Evolutionary conservation across 441 rosid genomes (phyloP), one percentile per base, ranked within the genome.

Genomic region (Jatropha multifida): DNA sequence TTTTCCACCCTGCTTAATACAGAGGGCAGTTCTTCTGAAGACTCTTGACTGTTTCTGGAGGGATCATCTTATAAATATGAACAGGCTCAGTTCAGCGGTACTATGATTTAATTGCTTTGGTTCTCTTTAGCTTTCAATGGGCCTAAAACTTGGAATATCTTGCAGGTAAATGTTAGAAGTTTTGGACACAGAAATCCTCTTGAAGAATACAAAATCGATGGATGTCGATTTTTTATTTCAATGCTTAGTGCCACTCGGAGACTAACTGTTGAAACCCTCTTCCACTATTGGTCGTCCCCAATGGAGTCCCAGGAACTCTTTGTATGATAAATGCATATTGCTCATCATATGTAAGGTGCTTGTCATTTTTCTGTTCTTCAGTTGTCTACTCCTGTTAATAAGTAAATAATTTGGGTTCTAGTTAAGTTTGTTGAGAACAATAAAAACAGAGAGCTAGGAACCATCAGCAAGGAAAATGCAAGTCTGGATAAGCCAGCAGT

Each of bases 171-270:
- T 73, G 97, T 95, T 10, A 83, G 99, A 86, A 92, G 97, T 83
- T 95, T 95, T 76, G 99, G 94, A 68, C 98, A 93, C 83, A 88
- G 98, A 78, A 93, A 95, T 85, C 98, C 99, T 80, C 97, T 93
- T 5, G 99, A 95, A 88, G 99, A 95, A 79, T 95, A 95, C 85
- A 95, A 95, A 86, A 95, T 95, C 62, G 99, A 95, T 66, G 98
- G 99, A 46, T 93, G 95, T 75, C 88, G 96, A 38, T 95, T 93
- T 86, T 95, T 93, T 86, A 95, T 95, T 85, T 93, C 97, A 48
- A 93, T 95, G 98, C 88, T 95, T 52, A 91, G 98, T 66, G 96
- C 96, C 61, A 91, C 98, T 23, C 80, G 97, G 79, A 95, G 98
- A 80, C 82, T 95, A 75, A 91, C 96, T 0, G 85, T 91, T 49